phyloP scores from a whole-genome alignment of 2,329 filamentous ascomycete genomes.

The Corniculantispora saksenae region DNA sequence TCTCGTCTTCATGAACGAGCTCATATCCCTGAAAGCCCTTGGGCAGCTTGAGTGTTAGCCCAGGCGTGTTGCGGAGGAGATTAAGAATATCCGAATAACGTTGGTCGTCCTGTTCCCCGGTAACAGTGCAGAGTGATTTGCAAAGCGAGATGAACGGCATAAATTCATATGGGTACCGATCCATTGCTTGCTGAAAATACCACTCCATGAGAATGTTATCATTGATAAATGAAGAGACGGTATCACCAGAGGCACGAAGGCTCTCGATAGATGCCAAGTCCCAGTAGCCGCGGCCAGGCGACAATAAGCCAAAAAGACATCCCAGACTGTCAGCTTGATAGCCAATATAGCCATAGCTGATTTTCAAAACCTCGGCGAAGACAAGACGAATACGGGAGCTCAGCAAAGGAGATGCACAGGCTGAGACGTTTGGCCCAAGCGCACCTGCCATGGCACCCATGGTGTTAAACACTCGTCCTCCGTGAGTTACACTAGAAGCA shows the following conservation, averaged over 20 bases:
- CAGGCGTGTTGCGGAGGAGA: constrained; percentile 68
- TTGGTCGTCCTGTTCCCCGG: constrained; percentile 33
- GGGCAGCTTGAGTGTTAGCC: constrained; percentile 77
- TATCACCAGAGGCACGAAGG: constrained; percentile 35
- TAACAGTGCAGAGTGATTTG: constrained; percentile 56
- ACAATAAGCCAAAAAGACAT: constrained; percentile 65
- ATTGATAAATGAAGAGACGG: constrained; percentile 36
- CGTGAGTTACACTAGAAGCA: constrained; percentile 49
- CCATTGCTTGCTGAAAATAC: constrained; percentile 67
- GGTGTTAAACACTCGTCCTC: constrained; percentile 55
- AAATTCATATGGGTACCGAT: constrained; percentile 84
- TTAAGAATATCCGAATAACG: constrained; percentile 56
- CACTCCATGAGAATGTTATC: constrained; percentile 52
- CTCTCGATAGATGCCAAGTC: constrained; percentile 44
- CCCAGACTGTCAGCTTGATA: constrained; percentile 73
- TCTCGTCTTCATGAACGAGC: constrained; percentile 81
- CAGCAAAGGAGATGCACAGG: constrained; percentile 55
- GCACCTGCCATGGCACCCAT: constrained; percentile 51
- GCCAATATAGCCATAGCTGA: constrained; percentile 65
- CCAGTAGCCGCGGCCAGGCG: constrained; percentile 55
- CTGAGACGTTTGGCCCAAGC: constrained; percentile 46
- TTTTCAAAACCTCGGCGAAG: constrained; percentile 71
- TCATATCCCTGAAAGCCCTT: constrained; percentile 72
- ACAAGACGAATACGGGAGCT: constrained; percentile 63
- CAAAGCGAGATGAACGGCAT: constrained; percentile 74